Evolutionary conservation across 2,329 filamentous ascomycete genomes (phyloP).

Genomic region (Elsinoe batatas): DNA sequence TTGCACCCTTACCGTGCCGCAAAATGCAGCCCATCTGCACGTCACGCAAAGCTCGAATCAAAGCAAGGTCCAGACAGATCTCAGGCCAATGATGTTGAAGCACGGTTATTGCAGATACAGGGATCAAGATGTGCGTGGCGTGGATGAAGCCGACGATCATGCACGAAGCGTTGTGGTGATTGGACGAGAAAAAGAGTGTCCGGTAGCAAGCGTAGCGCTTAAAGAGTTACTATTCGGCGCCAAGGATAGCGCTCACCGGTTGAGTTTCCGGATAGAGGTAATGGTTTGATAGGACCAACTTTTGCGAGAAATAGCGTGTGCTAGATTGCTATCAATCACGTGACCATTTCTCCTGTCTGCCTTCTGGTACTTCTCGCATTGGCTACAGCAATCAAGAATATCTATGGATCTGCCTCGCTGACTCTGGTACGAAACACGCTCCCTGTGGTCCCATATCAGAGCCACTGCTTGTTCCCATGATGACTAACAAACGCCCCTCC

Average conservation of each 20-base stretch:
- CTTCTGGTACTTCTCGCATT: no score
- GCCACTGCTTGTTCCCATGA: slow-evolving; percentile 35
- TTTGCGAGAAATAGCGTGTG: no score
- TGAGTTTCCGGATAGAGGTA: no score
- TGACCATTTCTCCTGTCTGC: no score
- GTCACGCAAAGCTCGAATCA: neutral
- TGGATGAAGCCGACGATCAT: neutral
- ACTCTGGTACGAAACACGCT: no score
- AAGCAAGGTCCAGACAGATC: neutral
- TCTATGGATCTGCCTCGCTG: no score
- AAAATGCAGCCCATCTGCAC: neutral
- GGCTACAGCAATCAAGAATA: no score
- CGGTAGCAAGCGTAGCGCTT: neutral
- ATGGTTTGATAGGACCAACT: no score
- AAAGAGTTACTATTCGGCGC: neutral
- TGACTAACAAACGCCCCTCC: slow-evolving; percentile 48
- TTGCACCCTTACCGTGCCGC: neutral
- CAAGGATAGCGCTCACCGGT: no score
- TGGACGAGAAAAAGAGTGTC: neutral
- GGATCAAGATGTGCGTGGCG: neutral
- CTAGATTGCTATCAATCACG: no score
- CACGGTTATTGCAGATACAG: neutral
- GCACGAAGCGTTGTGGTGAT: neutral
- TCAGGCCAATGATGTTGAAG: neutral
- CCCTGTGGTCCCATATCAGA: no score